A percentile compares a stretch with the other conserved stretches of the same genome.
Evolutionary conservation across 805 yeast species (phyloP).

Genomic region (Yarrowia bubula): DNA sequence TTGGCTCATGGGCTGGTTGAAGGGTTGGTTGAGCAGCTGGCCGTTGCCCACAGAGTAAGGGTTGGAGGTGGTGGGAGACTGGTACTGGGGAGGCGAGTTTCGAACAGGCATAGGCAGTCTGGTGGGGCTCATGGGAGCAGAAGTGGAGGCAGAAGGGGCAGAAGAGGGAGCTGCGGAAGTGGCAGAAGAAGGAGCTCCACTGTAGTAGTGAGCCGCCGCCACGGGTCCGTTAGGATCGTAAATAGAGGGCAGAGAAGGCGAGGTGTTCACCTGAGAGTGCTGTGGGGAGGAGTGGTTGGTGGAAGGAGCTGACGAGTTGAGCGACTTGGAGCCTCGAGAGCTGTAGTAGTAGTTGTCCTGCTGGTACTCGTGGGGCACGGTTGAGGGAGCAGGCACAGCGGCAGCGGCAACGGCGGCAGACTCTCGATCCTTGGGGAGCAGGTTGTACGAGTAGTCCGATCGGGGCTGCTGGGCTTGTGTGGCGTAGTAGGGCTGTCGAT

Average conservation of each 20-base stretch:
- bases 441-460: constrained; percentile 19
- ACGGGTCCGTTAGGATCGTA: constrained; percentile 27
- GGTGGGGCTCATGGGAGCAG: constrained; percentile 28
- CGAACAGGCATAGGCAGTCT: constrained; percentile 19
- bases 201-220: constrained; percentile 30
- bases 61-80: constrained; percentile 20
- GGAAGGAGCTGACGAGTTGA: neutral
- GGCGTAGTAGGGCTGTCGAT: constrained; percentile 25
- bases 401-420: neutral
- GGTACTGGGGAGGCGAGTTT: constrained; percentile 8
- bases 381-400: neutral
- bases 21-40: constrained; percentile 45
- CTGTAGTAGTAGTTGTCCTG: constrained; percentile 19
- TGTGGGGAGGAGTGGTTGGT: constrained; percentile 18
- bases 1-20: constrained; percentile 55
- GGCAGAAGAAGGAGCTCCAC: constrained; percentile 30
- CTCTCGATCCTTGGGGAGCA: constrained; percentile 18
- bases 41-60: constrained; percentile 35
- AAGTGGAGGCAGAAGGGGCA: constrained; percentile 31
- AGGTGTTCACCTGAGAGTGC: constrained; percentile 10
- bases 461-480: constrained; percentile 11
- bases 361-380: constrained; percentile 16
- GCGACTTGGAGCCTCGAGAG: neutral
- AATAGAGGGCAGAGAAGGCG: constrained; percentile 2
- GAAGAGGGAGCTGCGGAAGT: neutral